Evolutionary conservation across 805 yeast genomes (phyloP).

Genomic region (Saccharomycopsis capsularis): DNA sequence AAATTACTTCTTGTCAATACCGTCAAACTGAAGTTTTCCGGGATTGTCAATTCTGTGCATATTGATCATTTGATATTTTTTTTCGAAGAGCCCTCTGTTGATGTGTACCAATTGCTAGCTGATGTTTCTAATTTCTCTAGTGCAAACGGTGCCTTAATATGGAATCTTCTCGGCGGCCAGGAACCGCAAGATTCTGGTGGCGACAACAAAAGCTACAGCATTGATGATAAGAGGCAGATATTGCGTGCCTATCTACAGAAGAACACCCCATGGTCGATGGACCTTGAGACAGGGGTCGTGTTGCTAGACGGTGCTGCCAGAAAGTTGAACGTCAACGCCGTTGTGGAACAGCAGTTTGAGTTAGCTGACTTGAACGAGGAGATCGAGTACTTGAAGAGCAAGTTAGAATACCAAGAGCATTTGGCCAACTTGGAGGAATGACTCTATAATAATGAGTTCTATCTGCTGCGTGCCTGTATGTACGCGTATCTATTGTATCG

Average conservation of each 20-base stretch:
- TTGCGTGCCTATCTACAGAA: too few species aligned
- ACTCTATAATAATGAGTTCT: too few species aligned
- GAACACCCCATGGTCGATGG: neutral
- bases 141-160: too few species aligned
- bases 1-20: neutral
- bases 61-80: neutral
- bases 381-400: constrained; percentile 1
- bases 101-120: neutral
- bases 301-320: too few species aligned
- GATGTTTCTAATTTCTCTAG: too few species aligned
- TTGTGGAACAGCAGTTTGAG: constrained; percentile 2
- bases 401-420: constrained; percentile 39
- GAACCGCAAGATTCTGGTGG: neutral
- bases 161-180: too few species aligned
- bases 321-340: too few species aligned
- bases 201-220: neutral
- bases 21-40: neutral
- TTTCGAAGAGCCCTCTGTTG: neutral
- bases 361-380: constrained; percentile 7
- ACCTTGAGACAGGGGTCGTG: neutral
- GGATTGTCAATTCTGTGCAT: neutral
- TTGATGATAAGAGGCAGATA: neutral
- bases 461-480: neutral
- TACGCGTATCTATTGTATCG: too few species aligned
- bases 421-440: too few species aligned